A percentile compares a stretch with the other conserved stretches of the same genome.
phyloP scores from a whole-genome alignment of 768 basidiomycete genomes.

The Sarcodon aspratus region DNA sequence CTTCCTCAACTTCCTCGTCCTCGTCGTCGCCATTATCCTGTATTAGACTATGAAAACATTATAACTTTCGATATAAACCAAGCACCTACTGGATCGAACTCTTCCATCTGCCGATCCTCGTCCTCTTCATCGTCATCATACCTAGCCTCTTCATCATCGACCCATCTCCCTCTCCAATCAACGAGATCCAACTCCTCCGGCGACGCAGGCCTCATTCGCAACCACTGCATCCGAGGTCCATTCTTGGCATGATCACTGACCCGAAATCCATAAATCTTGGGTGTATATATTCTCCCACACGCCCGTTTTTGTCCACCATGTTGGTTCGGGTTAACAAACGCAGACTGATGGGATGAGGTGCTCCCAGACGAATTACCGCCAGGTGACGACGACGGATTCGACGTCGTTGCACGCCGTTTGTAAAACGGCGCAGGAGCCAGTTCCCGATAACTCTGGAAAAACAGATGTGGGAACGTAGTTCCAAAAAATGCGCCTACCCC shows the following conservation, averaged over 20 bases:
- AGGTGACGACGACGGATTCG: constrained; percentile 38
- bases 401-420: constrained; percentile 45
- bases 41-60: not conserved
- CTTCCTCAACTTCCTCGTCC: constrained; percentile 42
- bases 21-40: constrained; percentile 32
- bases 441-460: constrained; percentile 97
- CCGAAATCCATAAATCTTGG: constrained; percentile 95
- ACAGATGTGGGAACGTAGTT: constrained; percentile 95
- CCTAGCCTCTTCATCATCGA: constrained; percentile 66
- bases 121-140: constrained; percentile 34
- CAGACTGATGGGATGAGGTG: constrained; percentile 22
- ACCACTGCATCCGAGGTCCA: constrained; percentile 96
- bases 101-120: constrained; percentile 71
- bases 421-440: constrained; percentile 91
- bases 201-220: constrained; percentile 76
- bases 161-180: constrained; percentile 87
- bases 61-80: not conserved
- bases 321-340: constrained; percentile 79
- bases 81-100: constrained; percentile 66
- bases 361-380: constrained; percentile 19
- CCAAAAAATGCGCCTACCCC: constrained; percentile 91
- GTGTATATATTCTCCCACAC: constrained; percentile 76
- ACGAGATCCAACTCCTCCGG: constrained; percentile 76
- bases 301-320: constrained; percentile 86
- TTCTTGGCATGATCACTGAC: constrained; percentile 91